A percentile compares a stretch with the other conserved stretches of the same genome.
phyloP scores from a whole-genome alignment of 2,329 filamentous ascomycete genomes.

The Pestalotiopsis sp. region DNA sequence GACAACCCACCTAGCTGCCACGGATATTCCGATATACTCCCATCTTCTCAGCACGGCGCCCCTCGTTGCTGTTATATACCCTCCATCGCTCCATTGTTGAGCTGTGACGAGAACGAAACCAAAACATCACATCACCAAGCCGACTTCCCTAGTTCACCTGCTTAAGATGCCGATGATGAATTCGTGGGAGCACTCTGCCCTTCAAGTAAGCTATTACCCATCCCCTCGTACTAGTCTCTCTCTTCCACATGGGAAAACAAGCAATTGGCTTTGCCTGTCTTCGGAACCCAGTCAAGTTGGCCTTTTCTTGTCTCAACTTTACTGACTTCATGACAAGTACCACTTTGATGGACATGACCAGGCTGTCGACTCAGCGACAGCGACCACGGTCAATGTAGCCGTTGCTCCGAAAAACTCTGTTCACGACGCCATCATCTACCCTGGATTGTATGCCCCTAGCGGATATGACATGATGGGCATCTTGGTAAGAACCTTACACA shows the following conservation, averaged over 20 bases:
- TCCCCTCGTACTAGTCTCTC: neutral
- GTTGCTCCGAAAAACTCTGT: slow-evolving; percentile 19
- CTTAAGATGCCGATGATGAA: slow-evolving; percentile 26
- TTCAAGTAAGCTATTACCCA: slow-evolving; percentile 29
- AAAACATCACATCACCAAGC: neutral
- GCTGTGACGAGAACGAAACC: neutral
- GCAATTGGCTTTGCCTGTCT: neutral
- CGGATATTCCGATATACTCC: neutral
- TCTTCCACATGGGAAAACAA: slow-evolving; percentile 17
- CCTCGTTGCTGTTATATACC: neutral
- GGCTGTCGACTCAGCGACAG: slow-evolving; percentile 6
- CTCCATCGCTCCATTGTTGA: neutral
- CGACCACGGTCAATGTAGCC: slow-evolving; percentile 5
- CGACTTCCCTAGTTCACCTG: neutral
- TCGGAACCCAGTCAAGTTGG: neutral
- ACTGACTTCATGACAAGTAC: slow-evolving; percentile 13
- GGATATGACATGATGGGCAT: slow-evolving; percentile 58
- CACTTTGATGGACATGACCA: slow-evolving; percentile 12
- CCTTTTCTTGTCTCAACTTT: neutral
- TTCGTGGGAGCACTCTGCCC: slow-evolving; percentile 29
- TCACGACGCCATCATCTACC: slow-evolving; percentile 52
- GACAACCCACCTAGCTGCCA: neutral
- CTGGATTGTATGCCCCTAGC: slow-evolving; percentile 54
- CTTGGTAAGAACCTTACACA: slow-evolving; percentile 40
- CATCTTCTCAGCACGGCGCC: neutral